Base-by-base conservation (phyloP, 192 early-diverging fungal genomes). In the Backusella tuberculispora region DNA sequence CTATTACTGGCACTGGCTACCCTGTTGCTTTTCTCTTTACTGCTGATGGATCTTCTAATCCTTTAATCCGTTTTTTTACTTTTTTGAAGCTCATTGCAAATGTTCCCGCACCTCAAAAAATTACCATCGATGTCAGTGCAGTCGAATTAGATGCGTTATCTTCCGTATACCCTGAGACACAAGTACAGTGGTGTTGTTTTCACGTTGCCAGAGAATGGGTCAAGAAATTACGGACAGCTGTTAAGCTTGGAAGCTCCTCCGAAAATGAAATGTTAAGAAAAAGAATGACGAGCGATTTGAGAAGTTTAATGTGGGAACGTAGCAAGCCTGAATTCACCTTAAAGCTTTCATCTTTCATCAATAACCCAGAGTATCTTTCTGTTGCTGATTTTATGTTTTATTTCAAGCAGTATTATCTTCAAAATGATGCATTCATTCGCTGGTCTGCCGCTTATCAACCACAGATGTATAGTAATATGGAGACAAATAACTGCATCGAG, bases 151-250 rank as follows among this genome's bases (percentile, higher is more conserved):
- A 47, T 47, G 46, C 46, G 7, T 10, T 47, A 10, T 7, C 46
- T 47, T 7, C 46, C 7, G 46, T 47, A 10, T 47, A 47, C 15
- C 46, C 46, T 15, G 8, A 15, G 7, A 15, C 46, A 7, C 7
- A 10, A 47, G 46, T 47, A 7, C 46, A 47, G 46, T 47, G 46
- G 46, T 47, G 46, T 47, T 47, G 7, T 10, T 47, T 47, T 42
- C 65, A 66, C 41, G 65, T 66, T 7, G 41, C 65, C 24, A 3
- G 65, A 13, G 65, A 29, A 17, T 66, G 65, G 65, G 14, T 21
- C 5, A 21, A 10, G 2, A 66, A 66, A n/a, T 17, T 66, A 17
- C 65, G 41, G 13, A 38, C 38, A n/a, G 4, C 5, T n/a, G 40
- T 38, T n/a, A 66, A 42, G 15, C 13, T 21, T 4, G 65, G 65